These are phyloP conservation scores for Ophiostoma ulmi DNA, from an alignment of 2,329 filamentous ascomycete genomes.

Conservation along the genomic window DNA sequence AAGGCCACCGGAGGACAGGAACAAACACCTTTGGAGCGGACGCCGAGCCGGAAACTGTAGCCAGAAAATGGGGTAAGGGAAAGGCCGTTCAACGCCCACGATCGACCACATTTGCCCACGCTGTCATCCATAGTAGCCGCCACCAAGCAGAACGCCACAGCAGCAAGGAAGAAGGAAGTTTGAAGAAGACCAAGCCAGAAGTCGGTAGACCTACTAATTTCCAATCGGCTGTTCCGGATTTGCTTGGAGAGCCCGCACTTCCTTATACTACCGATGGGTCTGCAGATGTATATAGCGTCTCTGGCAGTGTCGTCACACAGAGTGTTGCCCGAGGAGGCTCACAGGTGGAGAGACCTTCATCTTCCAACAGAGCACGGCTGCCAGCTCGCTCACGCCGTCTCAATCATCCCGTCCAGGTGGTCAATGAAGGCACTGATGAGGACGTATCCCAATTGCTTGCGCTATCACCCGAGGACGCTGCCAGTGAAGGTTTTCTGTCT, in stretches of 20 bases:
- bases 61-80: slow-evolving; percentile 20
- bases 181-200: background rate
- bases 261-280: slow-evolving; percentile 53
- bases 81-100: slow-evolving; percentile 33
- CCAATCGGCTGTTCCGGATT: slow-evolving; percentile 35
- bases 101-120: slow-evolving; percentile 43
- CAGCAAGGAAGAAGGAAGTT: slow-evolving; percentile 26
- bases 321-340: background rate
- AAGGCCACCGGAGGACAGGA: background rate
- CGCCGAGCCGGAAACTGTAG: background rate
- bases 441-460: background rate
- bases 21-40: background rate
- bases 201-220: slow-evolving; percentile 32
- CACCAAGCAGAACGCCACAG: background rate
- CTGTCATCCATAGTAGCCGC: slow-evolving; percentile 41
- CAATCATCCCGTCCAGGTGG: background rate
- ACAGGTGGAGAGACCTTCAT: slow-evolving; percentile 28
- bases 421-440: background rate
- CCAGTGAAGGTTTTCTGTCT: background rate
- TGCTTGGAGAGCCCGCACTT: slow-evolving; percentile 52
- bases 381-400: background rate
- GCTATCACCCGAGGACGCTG: background rate
- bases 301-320: background rate
- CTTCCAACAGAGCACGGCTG: slow-evolving; percentile 33
- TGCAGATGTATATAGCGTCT: slow-evolving; percentile 42